Base-by-base conservation (phyloP, 345 rosid species). In the Bruguiera parviflora region DNA sequence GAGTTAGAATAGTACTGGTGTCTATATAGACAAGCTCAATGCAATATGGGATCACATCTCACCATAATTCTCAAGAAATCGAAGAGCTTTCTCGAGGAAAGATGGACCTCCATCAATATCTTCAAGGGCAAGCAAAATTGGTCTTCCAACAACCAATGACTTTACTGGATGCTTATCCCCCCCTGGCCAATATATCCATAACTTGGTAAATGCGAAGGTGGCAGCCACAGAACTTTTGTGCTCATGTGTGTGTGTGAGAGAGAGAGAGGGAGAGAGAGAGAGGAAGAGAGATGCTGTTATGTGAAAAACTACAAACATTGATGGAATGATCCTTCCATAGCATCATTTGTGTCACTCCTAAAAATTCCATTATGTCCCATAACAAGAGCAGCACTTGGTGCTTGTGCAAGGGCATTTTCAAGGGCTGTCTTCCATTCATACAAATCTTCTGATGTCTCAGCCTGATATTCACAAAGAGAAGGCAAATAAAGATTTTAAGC, bases 31-130 rank as follows among this genome's bases (percentile, higher is more conserved):
- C 5, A 71, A 62, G 28, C 22, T 49, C n/a, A 71, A 58, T 24
- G 39, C 6, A 65, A 47, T 10, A 60, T 37, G 70, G 70, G 71
- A 69, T 52, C 67, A 69, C 57, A 24, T 76, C 96, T 74, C 73
- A 92, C 99, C 99, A 84, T 81, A 84, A 64, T 86, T 88, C 86
- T 95, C 97, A 53, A 95, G 88, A 82, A 95, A 95, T 69, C 62
- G 89, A 81, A 95, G 97, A 77, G 97, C 99, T 84, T 95, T 95
- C 87, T 95, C 99, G 57, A 95, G 96, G 74, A 95, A 95, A 47
- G 99, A 95, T 69, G 99, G 99, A 66, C 99, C 84, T 64, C 99
- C 97, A 80, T 95, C 99, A 82, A 95, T 95, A 81, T 95, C 97
- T 82, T 95, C 99, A 65, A 95, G 91, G 58, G 99, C 96, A 79